These are phyloP conservation scores for Aphanomyces stellatus DNA, from an alignment of 352 stramenopile species.

Conservation along the genomic window DNA sequence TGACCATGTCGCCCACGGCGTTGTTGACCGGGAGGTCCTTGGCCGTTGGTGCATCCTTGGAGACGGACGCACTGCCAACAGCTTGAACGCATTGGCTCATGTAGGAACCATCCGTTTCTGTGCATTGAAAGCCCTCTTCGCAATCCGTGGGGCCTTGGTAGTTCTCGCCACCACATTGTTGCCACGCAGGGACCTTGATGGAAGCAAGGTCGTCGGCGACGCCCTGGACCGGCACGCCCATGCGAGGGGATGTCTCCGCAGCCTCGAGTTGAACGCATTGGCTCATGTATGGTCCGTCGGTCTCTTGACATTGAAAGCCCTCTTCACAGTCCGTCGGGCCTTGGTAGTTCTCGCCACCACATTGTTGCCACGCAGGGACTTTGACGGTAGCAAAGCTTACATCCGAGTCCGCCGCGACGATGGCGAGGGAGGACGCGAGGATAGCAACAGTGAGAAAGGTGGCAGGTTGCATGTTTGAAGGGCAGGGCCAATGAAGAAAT, in stretches of 20 bases:
- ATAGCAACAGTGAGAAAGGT: no score
- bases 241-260: no score
- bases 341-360: slow-evolving; percentile 3
- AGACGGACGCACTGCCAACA: neutral
- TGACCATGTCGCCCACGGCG: no score
- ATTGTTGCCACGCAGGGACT: neutral
- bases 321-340: slow-evolving; percentile 1
- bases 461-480: no score
- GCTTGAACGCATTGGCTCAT: neutral
- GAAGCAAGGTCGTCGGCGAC: no score
- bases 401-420: no score
- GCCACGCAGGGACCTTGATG: neutral
- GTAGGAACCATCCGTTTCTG: neutral
- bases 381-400: no score
- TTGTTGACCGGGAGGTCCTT: no score
- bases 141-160: neutral
- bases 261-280: neutral
- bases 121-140: neutral
- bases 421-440: no score
- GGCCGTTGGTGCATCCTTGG: no score
- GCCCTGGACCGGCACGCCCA: no score
- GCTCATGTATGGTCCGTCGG: slow-evolving; percentile 1
- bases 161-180: neutral
- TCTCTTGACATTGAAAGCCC: neutral
- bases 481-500: no score